Evolutionary conservation across 2,329 filamentous ascomycete genomes (phyloP).

Genomic region (Cercospora zeina): DNA sequence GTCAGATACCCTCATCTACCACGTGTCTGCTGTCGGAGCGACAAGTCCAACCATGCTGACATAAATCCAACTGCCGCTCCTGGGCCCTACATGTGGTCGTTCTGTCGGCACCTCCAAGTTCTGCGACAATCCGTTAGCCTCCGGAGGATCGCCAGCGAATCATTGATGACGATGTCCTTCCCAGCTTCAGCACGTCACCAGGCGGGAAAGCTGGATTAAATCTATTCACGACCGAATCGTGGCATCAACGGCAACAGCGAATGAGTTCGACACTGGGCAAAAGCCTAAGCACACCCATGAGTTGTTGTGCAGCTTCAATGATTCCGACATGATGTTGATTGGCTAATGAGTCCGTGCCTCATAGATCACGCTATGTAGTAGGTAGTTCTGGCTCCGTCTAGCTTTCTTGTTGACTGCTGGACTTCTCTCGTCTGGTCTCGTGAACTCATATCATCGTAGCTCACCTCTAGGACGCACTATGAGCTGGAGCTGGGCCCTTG

Average conservation of each 20-base stretch:
- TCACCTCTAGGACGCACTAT: neutral
- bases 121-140: constrained; percentile 14
- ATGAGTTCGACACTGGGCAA: neutral
- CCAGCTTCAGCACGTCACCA: constrained; percentile 3
- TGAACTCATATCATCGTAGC: constrained; percentile 7
- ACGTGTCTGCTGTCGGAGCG: neutral
- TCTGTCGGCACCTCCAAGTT: constrained; percentile 17
- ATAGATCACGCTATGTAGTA: neutral
- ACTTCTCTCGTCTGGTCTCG: neutral
- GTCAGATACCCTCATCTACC: neutral
- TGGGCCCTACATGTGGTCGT: constrained; percentile 17
- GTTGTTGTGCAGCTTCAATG: no score
- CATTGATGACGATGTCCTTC: neutral
- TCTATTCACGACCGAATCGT: neutral
- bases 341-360: neutral
- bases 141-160: constrained; percentile 5
- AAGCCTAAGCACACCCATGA: no score
- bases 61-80: constrained; percentile 14
- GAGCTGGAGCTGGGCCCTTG: constrained; percentile 16
- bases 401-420: neutral
- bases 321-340: neutral
- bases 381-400: constrained; percentile 7
- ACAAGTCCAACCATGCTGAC: constrained; percentile 3
- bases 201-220: neutral
- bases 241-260: neutral